phyloP scores from a whole-genome alignment of 2,329 filamentous ascomycete species.

The Penicillium sp. region DNA sequence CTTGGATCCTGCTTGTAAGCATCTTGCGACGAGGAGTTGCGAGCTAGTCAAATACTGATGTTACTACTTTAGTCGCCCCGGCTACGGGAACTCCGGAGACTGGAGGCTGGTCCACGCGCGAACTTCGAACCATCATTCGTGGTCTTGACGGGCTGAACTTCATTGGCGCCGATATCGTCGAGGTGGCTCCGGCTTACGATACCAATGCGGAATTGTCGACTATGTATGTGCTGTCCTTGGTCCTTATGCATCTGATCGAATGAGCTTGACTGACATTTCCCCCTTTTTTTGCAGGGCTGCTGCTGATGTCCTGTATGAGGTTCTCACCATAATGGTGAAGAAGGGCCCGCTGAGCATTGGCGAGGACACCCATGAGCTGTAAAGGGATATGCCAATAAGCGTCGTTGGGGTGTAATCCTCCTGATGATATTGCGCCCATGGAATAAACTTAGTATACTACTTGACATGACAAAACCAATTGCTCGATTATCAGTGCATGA shows the following conservation, averaged over 20 bases:
- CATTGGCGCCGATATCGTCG: constrained; percentile 59
- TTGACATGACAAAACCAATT: not conserved
- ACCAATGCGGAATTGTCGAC: constrained; percentile 57
- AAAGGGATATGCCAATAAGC: no score
- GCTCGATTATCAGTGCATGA: not conserved
- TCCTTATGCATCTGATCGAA: not conserved
- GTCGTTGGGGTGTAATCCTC: not conserved
- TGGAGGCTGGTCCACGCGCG: constrained; percentile 59
- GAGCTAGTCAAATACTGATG: not conserved
- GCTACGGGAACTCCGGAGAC: constrained; percentile 59
- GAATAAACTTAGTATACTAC: no score
- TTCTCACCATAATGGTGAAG: constrained; percentile 80
- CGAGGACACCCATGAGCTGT: constrained; percentile 2
- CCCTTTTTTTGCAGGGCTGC: constrained; percentile 33
- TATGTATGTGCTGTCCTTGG: constrained; percentile 31
- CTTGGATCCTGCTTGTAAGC: not conserved
- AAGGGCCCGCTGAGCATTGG: constrained; percentile 57
- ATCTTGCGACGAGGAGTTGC: not conserved
- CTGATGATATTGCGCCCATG: not conserved
- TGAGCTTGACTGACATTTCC: constrained; percentile 9
- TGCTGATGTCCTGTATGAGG: constrained; percentile 66
- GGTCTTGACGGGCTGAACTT: constrained; percentile 57
- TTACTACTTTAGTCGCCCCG: constrained; percentile 36
- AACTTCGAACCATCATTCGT: constrained; percentile 57
- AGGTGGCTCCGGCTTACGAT: constrained; percentile 61